Evolutionary conservation across 2,329 filamentous ascomycete species (phyloP).

Genomic region (Aciculosporium take): DNA sequence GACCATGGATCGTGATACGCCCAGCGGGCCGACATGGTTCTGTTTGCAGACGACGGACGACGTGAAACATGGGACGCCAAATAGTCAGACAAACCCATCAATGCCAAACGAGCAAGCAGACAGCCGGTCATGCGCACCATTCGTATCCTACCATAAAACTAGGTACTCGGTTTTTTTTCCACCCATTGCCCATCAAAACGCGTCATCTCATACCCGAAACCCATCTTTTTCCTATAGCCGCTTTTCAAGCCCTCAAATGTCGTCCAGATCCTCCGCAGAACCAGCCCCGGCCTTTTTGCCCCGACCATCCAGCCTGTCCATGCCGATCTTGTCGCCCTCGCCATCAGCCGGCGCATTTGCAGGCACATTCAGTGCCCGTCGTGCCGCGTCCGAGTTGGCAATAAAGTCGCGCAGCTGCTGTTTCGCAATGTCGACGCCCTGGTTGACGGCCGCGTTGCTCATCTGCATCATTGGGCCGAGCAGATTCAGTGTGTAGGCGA

Average conservation of each 20-base stretch:
- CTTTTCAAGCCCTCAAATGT: conserved; percentile 27
- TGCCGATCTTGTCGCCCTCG: conserved; percentile 33
- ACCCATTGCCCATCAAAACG: conserved; percentile 4
- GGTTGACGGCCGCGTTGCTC: conserved; percentile 72
- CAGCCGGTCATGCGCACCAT: conserved; percentile 6
- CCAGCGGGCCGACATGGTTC: too few species aligned
- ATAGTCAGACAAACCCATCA: too few species aligned
- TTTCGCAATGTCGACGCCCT: conserved; percentile 85
- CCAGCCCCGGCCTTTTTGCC: conserved; percentile 33
- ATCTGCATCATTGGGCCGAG: conserved; percentile 95
- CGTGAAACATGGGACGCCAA: too few species aligned
- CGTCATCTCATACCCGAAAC: background rate
- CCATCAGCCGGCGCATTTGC: conserved; percentile 17
- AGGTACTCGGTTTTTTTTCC: background rate
- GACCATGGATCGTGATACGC: too few species aligned
- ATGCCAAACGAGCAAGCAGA: too few species aligned
- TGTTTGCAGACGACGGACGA: too few species aligned
- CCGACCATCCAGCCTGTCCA: conserved; percentile 46
- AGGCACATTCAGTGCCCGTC: conserved; percentile 73
- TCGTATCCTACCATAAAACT: conserved; percentile 8
- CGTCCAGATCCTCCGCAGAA: conserved; percentile 39
- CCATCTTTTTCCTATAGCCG: background rate
- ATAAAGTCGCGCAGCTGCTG: conserved; percentile 82
- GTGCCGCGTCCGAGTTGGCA: conserved; percentile 70
- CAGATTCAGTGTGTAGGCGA: conserved; percentile 87